Conservation (phyloP, 1,284 basidiomycete species). For the Kalmanozyma brasiliensis region DNA sequence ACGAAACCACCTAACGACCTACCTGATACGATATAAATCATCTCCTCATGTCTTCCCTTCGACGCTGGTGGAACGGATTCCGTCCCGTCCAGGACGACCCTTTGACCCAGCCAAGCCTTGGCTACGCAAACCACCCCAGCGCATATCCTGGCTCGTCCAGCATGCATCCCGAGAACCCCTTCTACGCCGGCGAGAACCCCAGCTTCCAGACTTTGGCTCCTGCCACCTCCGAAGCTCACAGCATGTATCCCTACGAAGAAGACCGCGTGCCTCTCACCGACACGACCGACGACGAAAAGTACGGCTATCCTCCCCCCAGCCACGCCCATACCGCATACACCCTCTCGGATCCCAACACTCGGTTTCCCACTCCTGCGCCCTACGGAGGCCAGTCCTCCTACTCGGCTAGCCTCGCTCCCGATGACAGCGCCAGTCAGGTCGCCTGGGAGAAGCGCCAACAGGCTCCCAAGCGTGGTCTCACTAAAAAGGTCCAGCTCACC, state of each 20-base stretch:
- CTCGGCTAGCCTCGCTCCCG: constrained; percentile 42
- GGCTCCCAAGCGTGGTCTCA: constrained; percentile 70
- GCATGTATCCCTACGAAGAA: constrained; percentile 42
- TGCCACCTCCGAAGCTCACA: constrained; percentile 36
- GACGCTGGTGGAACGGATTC: constrained; percentile 25
- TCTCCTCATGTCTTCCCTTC: constrained; percentile 21
- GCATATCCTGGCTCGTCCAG: constrained; percentile 14
- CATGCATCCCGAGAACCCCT: constrained; percentile 41
- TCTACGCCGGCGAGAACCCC: constrained; percentile 44
- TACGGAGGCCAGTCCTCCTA: constrained; percentile 39
- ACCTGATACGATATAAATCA: neutral
- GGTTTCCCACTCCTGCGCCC: constrained; percentile 32
- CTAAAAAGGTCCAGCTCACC: constrained; percentile 86
- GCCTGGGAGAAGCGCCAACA: constrained; percentile 68
- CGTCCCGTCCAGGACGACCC: constrained; percentile 43
- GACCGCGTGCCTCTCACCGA: constrained; percentile 56
- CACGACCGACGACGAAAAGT: constrained; percentile 48
- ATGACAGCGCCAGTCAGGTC: constrained; percentile 51
- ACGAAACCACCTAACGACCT: neutral
- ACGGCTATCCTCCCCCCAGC: constrained; percentile 16
- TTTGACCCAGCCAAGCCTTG: constrained; percentile 16
- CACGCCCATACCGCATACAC: constrained; percentile 30
- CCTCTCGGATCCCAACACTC: constrained; percentile 15
- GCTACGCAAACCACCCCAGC: constrained; percentile 17
- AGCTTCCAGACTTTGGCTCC: constrained; percentile 36